Conservation (phyloP, 352 stramenopile genomes). For the Pythium folliculosum region DNA sequence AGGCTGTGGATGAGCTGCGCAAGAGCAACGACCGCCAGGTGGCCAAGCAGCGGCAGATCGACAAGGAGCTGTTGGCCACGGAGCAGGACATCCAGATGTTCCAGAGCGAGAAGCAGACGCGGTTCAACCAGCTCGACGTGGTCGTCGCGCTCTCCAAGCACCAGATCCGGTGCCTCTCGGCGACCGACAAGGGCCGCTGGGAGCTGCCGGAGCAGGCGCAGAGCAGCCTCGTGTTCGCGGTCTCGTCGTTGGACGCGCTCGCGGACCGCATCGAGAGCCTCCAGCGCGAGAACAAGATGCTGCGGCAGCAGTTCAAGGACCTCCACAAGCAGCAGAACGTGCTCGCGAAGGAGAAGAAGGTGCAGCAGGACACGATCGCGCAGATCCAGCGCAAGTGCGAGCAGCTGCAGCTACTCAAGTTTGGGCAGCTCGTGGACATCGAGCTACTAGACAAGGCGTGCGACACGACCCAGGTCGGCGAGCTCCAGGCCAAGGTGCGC, state of each 20-base stretch:
- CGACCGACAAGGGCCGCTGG: constrained; percentile 28
- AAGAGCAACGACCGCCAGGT: constrained; percentile 84
- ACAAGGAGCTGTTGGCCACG: constrained; percentile 90
- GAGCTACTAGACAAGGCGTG: constrained; percentile 88
- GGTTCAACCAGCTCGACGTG: constrained; percentile 90
- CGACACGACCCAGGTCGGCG: constrained; percentile 64
- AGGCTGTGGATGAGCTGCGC: constrained; percentile 88
- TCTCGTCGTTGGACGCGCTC: constrained; percentile 58
- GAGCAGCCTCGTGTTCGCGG: constrained; percentile 74
- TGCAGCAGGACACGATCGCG: constrained; percentile 69
- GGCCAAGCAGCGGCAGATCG: constrained; percentile 86
- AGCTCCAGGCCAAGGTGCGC: constrained; percentile 73
- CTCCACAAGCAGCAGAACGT: constrained; percentile 87
- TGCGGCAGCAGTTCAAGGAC: constrained; percentile 88
- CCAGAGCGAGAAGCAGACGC: constrained; percentile 93
- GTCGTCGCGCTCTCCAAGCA: constrained; percentile 72
- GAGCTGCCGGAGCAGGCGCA: constrained; percentile 51
- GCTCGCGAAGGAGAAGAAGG: constrained; percentile 78
- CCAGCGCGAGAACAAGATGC: constrained; percentile 78
- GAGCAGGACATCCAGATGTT: constrained; percentile 90
- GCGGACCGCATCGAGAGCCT: constrained; percentile 78
- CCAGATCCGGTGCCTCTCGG: constrained; percentile 68
- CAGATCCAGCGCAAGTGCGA: constrained; percentile 66
- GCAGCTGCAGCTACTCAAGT: constrained; percentile 84
- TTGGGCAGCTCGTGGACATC: constrained; percentile 81